These are phyloP conservation scores for Eucalyptus viminalis DNA, from an alignment of 345 rosid species.

Conservation along the genomic window DNA sequence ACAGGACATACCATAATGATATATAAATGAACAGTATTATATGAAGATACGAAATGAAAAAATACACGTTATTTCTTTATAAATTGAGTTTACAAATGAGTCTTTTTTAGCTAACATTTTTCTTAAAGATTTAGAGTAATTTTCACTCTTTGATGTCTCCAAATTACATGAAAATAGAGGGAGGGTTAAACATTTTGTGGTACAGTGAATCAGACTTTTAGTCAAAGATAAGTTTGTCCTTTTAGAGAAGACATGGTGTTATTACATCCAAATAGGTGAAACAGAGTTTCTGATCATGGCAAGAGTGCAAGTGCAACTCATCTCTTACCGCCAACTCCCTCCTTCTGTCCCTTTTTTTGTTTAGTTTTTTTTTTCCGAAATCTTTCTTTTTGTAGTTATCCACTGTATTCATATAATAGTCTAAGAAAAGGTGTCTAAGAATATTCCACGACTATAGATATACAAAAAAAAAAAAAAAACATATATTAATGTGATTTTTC, in stretches of 20 bases:
- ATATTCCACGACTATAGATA: not conserved
- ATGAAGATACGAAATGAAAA: not conserved
- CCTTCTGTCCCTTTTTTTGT: no score
- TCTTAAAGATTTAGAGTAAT: not conserved
- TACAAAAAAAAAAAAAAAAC: not conserved
- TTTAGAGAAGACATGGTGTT: not conserved
- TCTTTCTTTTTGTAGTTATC: no score
- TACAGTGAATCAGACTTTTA: not conserved
- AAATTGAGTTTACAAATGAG: not conserved
- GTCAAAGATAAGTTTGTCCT: not conserved
- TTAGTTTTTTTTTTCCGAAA: no score
- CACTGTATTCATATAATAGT: no score
- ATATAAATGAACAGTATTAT: rapidly evolving
- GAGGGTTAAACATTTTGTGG: not conserved
- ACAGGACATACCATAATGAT: not conserved
- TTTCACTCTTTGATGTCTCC: not conserved
- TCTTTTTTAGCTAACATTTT: not conserved
- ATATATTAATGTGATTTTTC: not conserved
- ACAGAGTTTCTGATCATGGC: no score
- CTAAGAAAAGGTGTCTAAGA: not conserved
- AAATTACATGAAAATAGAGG: not conserved
- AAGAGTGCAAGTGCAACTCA: no score
- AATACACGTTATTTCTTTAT: not conserved
- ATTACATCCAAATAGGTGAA: no score
- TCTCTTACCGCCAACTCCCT: no score